A percentile compares a stretch with the other conserved stretches of the same genome.
phyloP scores from a whole-genome alignment of 2,329 filamentous ascomycete genomes.

The Colletotrichum horii region DNA sequence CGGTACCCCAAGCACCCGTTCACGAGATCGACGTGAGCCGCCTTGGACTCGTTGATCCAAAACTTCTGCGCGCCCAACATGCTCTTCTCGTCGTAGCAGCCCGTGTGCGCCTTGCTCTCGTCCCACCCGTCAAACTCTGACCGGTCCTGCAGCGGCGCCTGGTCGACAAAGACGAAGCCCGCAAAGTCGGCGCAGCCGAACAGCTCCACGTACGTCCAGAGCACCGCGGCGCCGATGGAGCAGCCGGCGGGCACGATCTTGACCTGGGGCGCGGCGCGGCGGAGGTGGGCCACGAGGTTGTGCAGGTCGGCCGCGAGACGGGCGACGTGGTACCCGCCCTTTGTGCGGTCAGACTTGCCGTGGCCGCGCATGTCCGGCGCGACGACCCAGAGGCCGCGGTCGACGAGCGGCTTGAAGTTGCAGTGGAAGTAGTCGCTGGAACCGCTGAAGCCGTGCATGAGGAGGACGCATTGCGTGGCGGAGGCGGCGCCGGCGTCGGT shows the following conservation, averaged over 20 bases:
- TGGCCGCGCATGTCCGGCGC: conserved; percentile 45
- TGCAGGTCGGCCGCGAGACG: conserved; percentile 42
- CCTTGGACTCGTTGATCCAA: conserved; percentile 26
- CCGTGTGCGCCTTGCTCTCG: conserved; percentile 32
- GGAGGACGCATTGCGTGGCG: conserved; percentile 31
- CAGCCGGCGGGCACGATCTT: conserved; percentile 40
- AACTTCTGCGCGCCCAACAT: conserved; percentile 34
- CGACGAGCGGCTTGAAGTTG: conserved; percentile 33
- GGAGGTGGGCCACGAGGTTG: conserved; percentile 33
- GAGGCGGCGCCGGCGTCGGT: neutral
- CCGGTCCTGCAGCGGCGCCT: conserved; percentile 45
- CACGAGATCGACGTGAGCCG: conserved; percentile 35
- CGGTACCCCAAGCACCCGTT: conserved; percentile 41
- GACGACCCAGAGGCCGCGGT: conserved; percentile 36
- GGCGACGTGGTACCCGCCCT: conserved; percentile 44
- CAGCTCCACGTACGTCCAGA: conserved; percentile 46
- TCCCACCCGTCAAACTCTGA: conserved; percentile 36
- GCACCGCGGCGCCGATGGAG: conserved; percentile 44
- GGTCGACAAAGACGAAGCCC: conserved; percentile 43
- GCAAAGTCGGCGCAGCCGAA: conserved; percentile 36
- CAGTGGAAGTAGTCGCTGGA: conserved; percentile 42
- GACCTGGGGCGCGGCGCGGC: neutral
- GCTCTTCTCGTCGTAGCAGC: conserved; percentile 43
- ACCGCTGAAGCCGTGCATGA: conserved; percentile 46
- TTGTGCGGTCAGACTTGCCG: conserved; percentile 33